These are phyloP conservation scores for Plasmodium vinckei DNA, from an alignment of 169 alveolate species.

Conservation along the genomic window DNA sequence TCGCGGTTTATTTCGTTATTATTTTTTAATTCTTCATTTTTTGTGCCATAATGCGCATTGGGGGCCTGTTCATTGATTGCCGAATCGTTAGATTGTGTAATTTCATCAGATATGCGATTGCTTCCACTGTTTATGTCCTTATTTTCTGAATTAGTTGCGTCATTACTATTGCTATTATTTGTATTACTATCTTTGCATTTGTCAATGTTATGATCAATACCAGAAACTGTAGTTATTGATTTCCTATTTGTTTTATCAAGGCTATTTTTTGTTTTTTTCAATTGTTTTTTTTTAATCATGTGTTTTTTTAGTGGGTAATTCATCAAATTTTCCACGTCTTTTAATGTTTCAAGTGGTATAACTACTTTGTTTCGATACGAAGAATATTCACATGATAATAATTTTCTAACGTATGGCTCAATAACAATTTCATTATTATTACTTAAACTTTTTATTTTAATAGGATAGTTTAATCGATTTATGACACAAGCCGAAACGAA, in stretches of 20 bases:
- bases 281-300: conserved; percentile 44
- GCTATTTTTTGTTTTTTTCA: conserved; percentile 23
- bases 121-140: neutral
- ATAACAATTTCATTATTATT: conserved; percentile 42
- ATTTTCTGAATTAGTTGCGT: neutral
- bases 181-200: neutral
- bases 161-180: neutral
- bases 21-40: neutral
- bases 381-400: conserved; percentile 66
- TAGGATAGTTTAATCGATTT: conserved; percentile 60
- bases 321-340: conserved; percentile 55
- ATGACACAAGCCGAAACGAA: conserved; percentile 72
- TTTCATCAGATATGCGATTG: neutral
- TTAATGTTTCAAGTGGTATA: conserved; percentile 61
- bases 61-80: too few species aligned
- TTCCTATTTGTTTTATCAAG: conserved; percentile 6
- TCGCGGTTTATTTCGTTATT: neutral
- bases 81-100: too few species aligned
- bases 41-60: neutral
- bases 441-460: conserved; percentile 56
- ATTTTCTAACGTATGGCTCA: conserved; percentile 58
- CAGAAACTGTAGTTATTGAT: neutral
- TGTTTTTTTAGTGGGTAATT: conserved; percentile 53
- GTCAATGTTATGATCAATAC: neutral
- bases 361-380: conserved; percentile 32